Percentiles rank a stretch among this genome's conserved stretches.
phyloP scores from a whole-genome alignment of 2,329 filamentous ascomycete species.

The Claviceps quebecensis region DNA sequence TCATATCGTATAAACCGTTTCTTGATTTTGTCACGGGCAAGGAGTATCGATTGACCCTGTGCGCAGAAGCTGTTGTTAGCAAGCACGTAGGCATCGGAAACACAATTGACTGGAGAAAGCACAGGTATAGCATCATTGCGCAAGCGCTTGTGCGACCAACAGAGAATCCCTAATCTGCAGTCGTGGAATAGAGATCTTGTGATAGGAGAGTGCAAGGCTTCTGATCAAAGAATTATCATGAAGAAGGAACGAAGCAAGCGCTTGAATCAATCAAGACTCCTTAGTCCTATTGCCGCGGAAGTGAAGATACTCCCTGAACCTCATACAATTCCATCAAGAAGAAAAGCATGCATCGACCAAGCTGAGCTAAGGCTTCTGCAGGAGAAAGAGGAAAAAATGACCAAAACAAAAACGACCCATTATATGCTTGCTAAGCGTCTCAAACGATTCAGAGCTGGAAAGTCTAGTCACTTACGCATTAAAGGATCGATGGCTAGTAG shows the following conservation, averaged over 20 bases:
- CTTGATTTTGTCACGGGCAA: conserved; percentile 73
- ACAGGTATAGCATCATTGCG: not conserved
- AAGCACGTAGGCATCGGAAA: not conserved
- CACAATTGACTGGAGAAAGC: not conserved
- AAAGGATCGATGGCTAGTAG: conserved; percentile 57
- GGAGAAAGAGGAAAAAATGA: not conserved
- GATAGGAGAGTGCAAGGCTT: not conserved
- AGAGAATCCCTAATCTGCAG: not conserved
- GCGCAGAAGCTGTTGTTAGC: conserved; percentile 9
- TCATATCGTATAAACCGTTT: conserved; percentile 51
- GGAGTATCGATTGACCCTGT: conserved; percentile 76
- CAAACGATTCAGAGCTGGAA: not conserved
- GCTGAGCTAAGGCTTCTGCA: not conserved
- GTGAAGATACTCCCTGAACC: not conserved
- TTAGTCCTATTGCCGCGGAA: not conserved
- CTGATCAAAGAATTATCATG: not conserved
- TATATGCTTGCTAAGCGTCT: not conserved
- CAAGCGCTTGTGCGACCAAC: not conserved
- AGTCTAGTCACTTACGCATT: conserved; percentile 54
- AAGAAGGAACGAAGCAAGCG: not conserved
- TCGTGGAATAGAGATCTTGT: not conserved
- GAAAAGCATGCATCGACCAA: not conserved
- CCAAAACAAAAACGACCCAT: not conserved
- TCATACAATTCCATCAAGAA: not conserved
- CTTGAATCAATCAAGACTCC: not conserved